Evolutionary conservation across 2,329 filamentous ascomycete species (phyloP).

Genomic region (Rhynchosporium secalis): DNA sequence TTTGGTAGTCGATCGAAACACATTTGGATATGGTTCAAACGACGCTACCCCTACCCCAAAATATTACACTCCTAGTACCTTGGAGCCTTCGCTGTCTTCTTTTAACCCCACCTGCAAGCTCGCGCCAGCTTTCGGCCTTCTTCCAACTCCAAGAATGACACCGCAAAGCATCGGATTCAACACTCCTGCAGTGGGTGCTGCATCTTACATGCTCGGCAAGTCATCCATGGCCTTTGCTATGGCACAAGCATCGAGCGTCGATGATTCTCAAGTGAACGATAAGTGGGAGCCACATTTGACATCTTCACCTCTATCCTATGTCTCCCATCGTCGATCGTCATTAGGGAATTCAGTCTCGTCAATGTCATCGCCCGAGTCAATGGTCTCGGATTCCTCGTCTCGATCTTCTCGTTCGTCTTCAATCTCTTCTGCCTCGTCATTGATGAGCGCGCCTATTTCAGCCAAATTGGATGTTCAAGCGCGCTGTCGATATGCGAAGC

Average conservation of each 20-base stretch:
- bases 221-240: conserved; percentile 63
- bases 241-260: conserved; percentile 52
- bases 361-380: conserved; percentile 65
- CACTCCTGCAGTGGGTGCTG: conserved; percentile 61
- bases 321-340: conserved; percentile 57
- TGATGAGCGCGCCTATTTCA: conserved; percentile 58
- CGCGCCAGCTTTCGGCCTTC: conserved; percentile 54
- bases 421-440: conserved; percentile 61
- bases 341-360: conserved; percentile 63
- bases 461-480: conserved; percentile 60
- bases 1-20: conserved; percentile 43
- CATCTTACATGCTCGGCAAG: conserved; percentile 51
- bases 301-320: conserved; percentile 54
- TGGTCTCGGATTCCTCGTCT: conserved; percentile 60
- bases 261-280: conserved; percentile 52
- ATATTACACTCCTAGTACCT: conserved; percentile 45
- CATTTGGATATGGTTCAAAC: conserved; percentile 43
- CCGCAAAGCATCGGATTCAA: conserved; percentile 56
- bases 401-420: conserved; percentile 64
- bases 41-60: conserved; percentile 47
- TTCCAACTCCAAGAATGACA: conserved; percentile 60
- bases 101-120: conserved; percentile 48
- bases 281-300: conserved; percentile 51
- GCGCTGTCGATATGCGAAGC: conserved; percentile 63
- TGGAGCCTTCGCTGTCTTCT: conserved; percentile 52